Evolutionary conservation across 805 yeast species (phyloP).

Genomic region (Ogataea chonburiensis): DNA sequence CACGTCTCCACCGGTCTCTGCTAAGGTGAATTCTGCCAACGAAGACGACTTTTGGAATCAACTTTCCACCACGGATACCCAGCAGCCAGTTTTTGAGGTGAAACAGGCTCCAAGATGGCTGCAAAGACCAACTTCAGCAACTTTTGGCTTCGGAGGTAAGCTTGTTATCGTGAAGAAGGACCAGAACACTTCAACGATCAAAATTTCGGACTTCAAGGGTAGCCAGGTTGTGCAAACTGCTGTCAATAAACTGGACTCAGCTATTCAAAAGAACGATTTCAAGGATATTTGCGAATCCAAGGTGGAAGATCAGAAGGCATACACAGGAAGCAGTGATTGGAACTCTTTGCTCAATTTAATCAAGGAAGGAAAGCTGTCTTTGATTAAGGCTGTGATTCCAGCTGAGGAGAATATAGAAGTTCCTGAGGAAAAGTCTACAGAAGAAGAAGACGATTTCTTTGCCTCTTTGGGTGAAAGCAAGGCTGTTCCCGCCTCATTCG

Average conservation of each 20-base stretch:
- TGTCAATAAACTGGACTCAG: slow-evolving; percentile 47
- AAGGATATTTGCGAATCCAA: slow-evolving; percentile 55
- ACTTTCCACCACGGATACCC: slow-evolving; percentile 63
- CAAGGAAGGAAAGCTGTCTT: slow-evolving; percentile 47
- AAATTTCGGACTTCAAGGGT: slow-evolving; percentile 35
- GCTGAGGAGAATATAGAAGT: slow-evolving; percentile 20
- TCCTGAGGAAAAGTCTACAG: slow-evolving; percentile 14
- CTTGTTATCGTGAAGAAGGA: slow-evolving; percentile 50
- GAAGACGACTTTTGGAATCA: slow-evolving; percentile 88
- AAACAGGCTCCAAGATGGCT: slow-evolving; percentile 92
- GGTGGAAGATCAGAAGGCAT: slow-evolving; percentile 39
- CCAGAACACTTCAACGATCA: slow-evolving; percentile 40
- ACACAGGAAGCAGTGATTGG: slow-evolving; percentile 53
- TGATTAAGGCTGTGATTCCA: slow-evolving; percentile 41
- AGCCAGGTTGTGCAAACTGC: slow-evolving; percentile 37
- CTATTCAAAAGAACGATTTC: slow-evolving; percentile 57
- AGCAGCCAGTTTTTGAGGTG: slow-evolving; percentile 67
- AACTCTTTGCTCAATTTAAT: slow-evolving; percentile 52
- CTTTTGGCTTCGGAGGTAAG: slow-evolving; percentile 94
- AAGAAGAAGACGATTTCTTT: slow-evolving; percentile 42
- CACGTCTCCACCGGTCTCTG: slow-evolving; percentile 57
- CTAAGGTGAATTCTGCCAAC: slow-evolving; percentile 40
- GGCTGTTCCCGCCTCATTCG: slow-evolving; percentile 24
- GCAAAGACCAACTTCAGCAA: slow-evolving; percentile 65
- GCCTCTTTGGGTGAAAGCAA: slow-evolving; percentile 28